Evolutionary conservation across 257 asterid species (phyloP), one percentile per base, ranked within the genome.

Genomic region (Jacaranda copaia): DNA sequence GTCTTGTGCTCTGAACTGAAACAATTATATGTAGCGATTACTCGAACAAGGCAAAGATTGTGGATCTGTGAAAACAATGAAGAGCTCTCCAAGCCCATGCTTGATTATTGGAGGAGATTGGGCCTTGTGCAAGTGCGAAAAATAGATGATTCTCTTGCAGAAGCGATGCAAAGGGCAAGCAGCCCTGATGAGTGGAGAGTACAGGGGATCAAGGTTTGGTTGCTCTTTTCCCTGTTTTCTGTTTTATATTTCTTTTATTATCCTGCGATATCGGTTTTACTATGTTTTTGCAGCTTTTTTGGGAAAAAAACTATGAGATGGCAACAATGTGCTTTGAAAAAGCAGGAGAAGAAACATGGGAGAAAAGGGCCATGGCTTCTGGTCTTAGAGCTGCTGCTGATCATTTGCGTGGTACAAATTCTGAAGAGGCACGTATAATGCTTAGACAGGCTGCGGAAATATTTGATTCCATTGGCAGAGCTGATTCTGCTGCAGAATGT

Each of bases 401-500:
- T 35, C 36, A 65, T 48, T 66, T 85, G 42, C 87, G 78, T 11
- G 85, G 53, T 66, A 79, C 90, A 4, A 86, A 88, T 81, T 57
- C 84, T 13, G 66, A 77, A 43, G 87, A 81, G 65, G 80, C 88
- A 8, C 80, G 59, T 40, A 39, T 70, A 38, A 77, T 86, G 80
- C 91, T 89, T 62, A 76, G 87, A n/a, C 87, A 88, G 68, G 97
- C 95, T 66, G 97, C 92, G 12, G 95, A 91, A 63, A 85, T 91
- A 11, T 91, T 86, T 56, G 83, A 89, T 61, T 83, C 88, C 18
- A 81, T 88, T 52, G 89, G 85, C 13, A 78, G 84, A 69, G 77
- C 79, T 36, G 89, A 87, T 36, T 78, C 89, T 58, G 95, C 97
- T 0, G 95, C 92, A 0, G 92, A 88, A 75, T 89, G 97, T 68